A percentile compares a stretch with the other conserved stretches of the same genome.
These are phyloP conservation scores for Aspergillus bridgeri DNA, from an alignment of 495 filamentous ascomycete species.

Conservation along the genomic window DNA sequence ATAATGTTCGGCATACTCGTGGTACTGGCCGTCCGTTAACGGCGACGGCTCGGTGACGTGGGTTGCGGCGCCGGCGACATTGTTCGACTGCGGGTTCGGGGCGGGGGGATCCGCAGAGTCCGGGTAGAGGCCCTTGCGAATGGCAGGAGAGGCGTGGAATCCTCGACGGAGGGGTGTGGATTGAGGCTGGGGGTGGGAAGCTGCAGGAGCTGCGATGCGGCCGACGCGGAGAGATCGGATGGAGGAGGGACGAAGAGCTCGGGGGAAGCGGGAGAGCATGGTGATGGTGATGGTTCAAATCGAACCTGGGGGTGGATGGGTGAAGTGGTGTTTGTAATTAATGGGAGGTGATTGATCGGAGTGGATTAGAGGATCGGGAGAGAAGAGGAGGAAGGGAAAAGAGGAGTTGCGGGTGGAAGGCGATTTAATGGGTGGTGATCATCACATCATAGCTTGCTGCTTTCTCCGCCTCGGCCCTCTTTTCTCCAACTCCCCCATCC, in stretches of 20 bases:
- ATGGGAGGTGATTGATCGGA: not conserved
- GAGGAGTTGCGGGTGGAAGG: conserved; percentile 10
- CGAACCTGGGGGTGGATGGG: not conserved
- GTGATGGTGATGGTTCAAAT: not conserved
- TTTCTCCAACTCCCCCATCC: not conserved
- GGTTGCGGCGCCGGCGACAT: conserved; percentile 29
- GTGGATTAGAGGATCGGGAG: not conserved
- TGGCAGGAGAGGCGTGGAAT: conserved; percentile 30
- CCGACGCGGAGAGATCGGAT: conserved; percentile 27
- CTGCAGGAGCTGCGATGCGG: conserved; percentile 15
- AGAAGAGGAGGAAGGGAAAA: not conserved
- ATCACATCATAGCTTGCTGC: conserved; percentile 14
- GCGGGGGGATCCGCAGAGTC: conserved; percentile 38
- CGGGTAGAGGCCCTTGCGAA: conserved; percentile 42
- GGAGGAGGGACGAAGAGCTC: conserved; percentile 15
- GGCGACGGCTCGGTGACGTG: conserved; percentile 42
- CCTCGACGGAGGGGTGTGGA: conserved; percentile 12
- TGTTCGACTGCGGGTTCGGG: conserved; percentile 33
- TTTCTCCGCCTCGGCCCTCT: not conserved
- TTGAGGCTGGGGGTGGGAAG: conserved; percentile 9
- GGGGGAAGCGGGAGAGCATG: conserved; percentile 37
- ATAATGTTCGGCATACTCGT: conserved; percentile 49
- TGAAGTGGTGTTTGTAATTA: not conserved
- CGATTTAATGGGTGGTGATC: conserved; percentile 5
- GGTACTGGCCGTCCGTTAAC: conserved; percentile 41